phyloP scores from a whole-genome alignment of 768 basidiomycete species.

The Lentinula raphanica region DNA sequence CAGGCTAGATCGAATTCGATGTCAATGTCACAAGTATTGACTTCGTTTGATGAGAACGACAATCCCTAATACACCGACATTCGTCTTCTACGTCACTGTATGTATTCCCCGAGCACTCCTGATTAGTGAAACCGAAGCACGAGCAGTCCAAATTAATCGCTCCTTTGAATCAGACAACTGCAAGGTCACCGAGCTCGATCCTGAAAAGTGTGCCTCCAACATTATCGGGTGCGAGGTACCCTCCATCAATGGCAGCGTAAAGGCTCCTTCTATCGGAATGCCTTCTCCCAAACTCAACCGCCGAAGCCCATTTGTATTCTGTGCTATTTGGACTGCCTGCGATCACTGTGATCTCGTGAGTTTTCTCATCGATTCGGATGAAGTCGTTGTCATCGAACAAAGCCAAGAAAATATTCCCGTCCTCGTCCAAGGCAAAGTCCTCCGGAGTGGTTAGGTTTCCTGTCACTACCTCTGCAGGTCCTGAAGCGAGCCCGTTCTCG shows the following conservation, averaged over 20 bases:
- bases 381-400: background rate
- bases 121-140: too few species aligned
- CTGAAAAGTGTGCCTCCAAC: background rate
- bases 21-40: too few species aligned
- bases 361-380: background rate
- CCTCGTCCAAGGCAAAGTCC: background rate
- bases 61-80: too few species aligned
- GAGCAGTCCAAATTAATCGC: too few species aligned
- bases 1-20: too few species aligned
- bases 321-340: constrained; percentile 1
- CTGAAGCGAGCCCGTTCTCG: background rate
- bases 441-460: background rate
- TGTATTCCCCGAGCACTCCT: too few species aligned
- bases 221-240: background rate
- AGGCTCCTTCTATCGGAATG: background rate
- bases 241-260: background rate
- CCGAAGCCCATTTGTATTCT: constrained; percentile 1
- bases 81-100: too few species aligned
- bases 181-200: background rate
- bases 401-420: background rate
- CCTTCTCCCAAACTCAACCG: background rate
- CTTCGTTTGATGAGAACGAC: too few species aligned
- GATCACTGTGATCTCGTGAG: background rate
- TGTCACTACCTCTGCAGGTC: background rate
- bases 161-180: background rate